These are phyloP conservation scores for Yamadazyma songkhlaensis DNA, from an alignment of 1,139 yeast species.

Conservation along the genomic window DNA sequence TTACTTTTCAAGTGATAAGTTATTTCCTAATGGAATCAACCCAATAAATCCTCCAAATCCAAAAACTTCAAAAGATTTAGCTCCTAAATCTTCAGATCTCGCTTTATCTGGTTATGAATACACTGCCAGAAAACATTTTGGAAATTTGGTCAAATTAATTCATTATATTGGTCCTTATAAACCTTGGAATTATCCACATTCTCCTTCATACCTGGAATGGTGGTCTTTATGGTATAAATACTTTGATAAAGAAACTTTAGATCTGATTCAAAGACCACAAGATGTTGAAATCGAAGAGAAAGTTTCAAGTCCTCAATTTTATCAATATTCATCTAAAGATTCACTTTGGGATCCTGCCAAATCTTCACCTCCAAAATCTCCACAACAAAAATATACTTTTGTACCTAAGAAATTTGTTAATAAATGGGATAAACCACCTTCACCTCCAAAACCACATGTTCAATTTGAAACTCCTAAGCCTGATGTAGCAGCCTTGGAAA, in stretches of 20 bases:
- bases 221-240: constrained; percentile 43
- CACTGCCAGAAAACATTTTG: constrained; percentile 23
- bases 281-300: not conserved
- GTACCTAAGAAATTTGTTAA: constrained; percentile 10
- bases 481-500: constrained; percentile 7
- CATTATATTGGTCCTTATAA: constrained; percentile 82
- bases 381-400: not conserved
- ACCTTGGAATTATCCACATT: constrained; percentile 61
- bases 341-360: constrained; percentile 40
- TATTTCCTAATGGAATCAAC: constrained; percentile 7
- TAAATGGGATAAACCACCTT: constrained; percentile 16
- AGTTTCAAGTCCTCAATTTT: constrained; percentile 5
- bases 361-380: constrained; percentile 31
- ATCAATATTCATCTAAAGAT: constrained; percentile 20
- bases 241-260: constrained; percentile 18
- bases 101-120: constrained; percentile 21
- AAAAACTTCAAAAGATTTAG: constrained; percentile 3
- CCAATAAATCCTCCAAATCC: constrained; percentile 10
- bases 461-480: constrained; percentile 1
- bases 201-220: constrained; percentile 34
- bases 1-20: constrained; percentile 39
- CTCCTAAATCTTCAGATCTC: constrained; percentile 11
- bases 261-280: constrained; percentile 8
- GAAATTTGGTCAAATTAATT: constrained; percentile 49
- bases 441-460: constrained; percentile 5